Evolutionary conservation across 768 basidiomycete genomes (phyloP).

Genomic region (Boletus edulis): DNA sequence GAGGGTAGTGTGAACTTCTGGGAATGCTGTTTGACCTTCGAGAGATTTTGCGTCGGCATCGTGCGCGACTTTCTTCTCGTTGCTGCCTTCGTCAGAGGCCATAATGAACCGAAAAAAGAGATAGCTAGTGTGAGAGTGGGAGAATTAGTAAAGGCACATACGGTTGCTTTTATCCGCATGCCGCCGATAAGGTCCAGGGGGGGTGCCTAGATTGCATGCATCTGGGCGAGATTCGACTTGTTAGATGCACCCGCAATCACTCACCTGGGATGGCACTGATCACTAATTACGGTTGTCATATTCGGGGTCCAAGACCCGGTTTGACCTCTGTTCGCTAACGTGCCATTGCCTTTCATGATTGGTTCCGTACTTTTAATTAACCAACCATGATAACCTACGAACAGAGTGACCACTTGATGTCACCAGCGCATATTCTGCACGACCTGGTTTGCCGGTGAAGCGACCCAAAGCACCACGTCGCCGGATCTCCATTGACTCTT

Average conservation of each 20-base stretch:
- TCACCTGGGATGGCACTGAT: too few relatives aligned
- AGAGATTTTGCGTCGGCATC: constrained; percentile 3
- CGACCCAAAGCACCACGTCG: too few relatives aligned
- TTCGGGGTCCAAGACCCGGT: too few relatives aligned
- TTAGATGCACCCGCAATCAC: neutral
- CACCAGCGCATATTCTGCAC: too few relatives aligned
- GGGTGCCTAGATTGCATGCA: neutral
- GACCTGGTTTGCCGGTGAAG: too few relatives aligned
- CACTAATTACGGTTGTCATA: too few relatives aligned
- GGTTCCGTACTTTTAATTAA: too few relatives aligned
- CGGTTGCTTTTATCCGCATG: neutral
- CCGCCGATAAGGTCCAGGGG: neutral
- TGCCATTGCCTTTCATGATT: too few relatives aligned
- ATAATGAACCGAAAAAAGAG: neutral
- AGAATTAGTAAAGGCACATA: neutral
- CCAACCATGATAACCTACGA: too few relatives aligned
- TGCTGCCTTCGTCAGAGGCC: neutral
- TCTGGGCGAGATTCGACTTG: neutral
- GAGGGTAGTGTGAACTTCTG: constrained; percentile 9
- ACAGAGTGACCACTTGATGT: too few relatives aligned
- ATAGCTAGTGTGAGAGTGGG: neutral
- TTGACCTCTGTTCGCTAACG: too few relatives aligned
- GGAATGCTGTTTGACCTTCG: constrained; percentile 5
- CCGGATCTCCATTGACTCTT: too few relatives aligned
- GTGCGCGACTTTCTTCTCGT: neutral